Evolutionary conservation across 805 yeast genomes (phyloP).

Genomic region (Clavispora fructus): DNA sequence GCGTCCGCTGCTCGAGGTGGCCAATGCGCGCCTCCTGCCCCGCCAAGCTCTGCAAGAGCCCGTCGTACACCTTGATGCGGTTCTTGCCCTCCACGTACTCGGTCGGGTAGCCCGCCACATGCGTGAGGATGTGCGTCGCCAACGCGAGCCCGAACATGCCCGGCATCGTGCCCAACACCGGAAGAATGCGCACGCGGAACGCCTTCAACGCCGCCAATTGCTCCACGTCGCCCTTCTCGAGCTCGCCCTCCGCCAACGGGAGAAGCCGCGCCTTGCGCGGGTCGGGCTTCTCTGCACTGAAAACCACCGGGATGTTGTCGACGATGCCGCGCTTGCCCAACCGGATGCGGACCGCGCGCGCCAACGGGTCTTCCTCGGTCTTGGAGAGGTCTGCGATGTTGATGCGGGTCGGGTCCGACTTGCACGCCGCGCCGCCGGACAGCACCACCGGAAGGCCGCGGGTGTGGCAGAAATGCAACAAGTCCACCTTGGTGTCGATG

Average conservation of each 20-base stretch:
- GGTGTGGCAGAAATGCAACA: constrained; percentile 66
- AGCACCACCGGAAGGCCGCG: constrained; percentile 66
- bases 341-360: constrained; percentile 80
- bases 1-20: constrained; percentile 66
- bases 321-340: constrained; percentile 74
- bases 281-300: constrained; percentile 94
- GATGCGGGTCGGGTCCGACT: constrained; percentile 89
- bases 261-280: constrained; percentile 85
- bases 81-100: constrained; percentile 91
- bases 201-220: constrained; percentile 82
- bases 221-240: constrained; percentile 75
- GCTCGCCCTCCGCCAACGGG: constrained; percentile 80
- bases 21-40: constrained; percentile 84
- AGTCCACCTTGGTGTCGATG: constrained; percentile 92
- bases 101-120: constrained; percentile 80
- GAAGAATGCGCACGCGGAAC: constrained; percentile 90
- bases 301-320: constrained; percentile 78
- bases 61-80: constrained; percentile 79
- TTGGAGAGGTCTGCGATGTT: constrained; percentile 83
- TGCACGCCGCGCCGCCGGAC: constrained; percentile 97
- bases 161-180: constrained; percentile 96
- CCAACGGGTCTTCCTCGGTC: constrained; percentile 91
- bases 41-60: constrained; percentile 73
- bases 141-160: constrained; percentile 91
- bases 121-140: constrained; percentile 76